phyloP scores from a whole-genome alignment of 2,329 filamentous ascomycete species.

The Penicillium sp. region DNA sequence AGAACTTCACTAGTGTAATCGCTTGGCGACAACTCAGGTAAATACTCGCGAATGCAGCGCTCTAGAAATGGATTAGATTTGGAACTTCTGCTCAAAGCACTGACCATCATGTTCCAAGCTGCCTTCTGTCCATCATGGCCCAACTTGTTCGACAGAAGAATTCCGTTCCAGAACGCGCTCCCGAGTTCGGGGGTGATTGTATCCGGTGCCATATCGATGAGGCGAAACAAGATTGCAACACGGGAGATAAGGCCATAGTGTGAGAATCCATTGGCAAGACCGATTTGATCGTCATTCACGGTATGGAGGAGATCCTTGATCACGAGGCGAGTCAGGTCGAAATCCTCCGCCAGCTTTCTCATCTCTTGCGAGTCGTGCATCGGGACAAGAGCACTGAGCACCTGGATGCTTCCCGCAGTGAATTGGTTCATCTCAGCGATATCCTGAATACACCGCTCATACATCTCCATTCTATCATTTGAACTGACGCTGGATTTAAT shows the following conservation, averaged over 20 bases:
- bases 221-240: slow-evolving; percentile 58
- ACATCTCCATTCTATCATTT: slow-evolving; percentile 63
- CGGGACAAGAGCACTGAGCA: slow-evolving; percentile 52
- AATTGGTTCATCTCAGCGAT: slow-evolving; percentile 64
- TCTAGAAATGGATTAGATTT: slow-evolving; percentile 44
- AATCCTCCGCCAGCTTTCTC: slow-evolving; percentile 58
- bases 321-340: slow-evolving; percentile 62
- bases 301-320: slow-evolving; percentile 66
- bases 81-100: slow-evolving; percentile 27
- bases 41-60: slow-evolving; percentile 44
- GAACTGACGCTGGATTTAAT: slow-evolving; percentile 56
- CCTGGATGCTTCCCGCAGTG: slow-evolving; percentile 72
- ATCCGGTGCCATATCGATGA: slow-evolving; percentile 63
- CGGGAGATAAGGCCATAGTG: slow-evolving; percentile 53
- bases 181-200: slow-evolving; percentile 65
- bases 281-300: slow-evolving; percentile 44
- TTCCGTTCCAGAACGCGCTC: slow-evolving; percentile 67
- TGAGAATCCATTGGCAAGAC: slow-evolving; percentile 40
- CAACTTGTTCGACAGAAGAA: slow-evolving; percentile 66
- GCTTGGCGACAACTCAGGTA: slow-evolving; percentile 40
- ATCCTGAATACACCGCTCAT: slow-evolving; percentile 66
- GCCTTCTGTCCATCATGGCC: slow-evolving; percentile 62
- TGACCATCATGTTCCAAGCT: slow-evolving; percentile 69
- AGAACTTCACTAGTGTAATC: slow-evolving; percentile 42
- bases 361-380: slow-evolving; percentile 54